Base-by-base conservation (phyloP, 495 filamentous ascomycete species). In the Trichodelitschia bisporula region DNA sequence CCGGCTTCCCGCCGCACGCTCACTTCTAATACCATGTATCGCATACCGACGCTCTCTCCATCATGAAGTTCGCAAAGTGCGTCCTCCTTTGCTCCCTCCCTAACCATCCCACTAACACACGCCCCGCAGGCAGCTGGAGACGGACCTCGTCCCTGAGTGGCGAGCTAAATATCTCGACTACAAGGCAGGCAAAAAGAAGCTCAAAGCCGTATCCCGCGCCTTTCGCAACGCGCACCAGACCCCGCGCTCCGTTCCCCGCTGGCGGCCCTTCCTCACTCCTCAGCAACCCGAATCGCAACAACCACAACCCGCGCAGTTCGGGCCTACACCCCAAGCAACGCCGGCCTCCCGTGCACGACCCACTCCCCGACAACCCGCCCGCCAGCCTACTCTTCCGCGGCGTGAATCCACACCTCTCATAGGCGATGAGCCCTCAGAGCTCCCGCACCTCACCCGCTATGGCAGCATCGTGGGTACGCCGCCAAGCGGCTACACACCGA, bases 81-180 rank as follows among this genome's bases (percentile, higher is more conserved):
- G 40, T n/a, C 16, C 17, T 3, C 10, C 18, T n/a, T 33, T 13
- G 5, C 28, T 15, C 13, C 8, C 12, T 30, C 15, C 6, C 12
- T 12, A 18, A 9, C 13, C 6, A 11, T 8, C 11, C 20, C 25
- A 6, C 6, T 29, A 2, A 23, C 23, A 6, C 6, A 26, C 26
- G 10, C 24, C 15, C 26, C 12, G 6, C 33, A 72, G 67, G 51
- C 77, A 89, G 55, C 59, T 92, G 33, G 80, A 92, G 30, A 66
- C 71, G 46, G 74, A 86, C 35, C 64, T 77, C 16, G 77, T 90
- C 37, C 77, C 82, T 56, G 82, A 92, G 62, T 92, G 82, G 82
- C 65, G 73, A 40, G 67, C 64, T 38, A 89, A 90, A 49, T 92
- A 91, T 51, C 60, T 92, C 34, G 68, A 91, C 53, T 92, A 92